Conservation (phyloP, 1,139 yeast species). For the Sugiyamaella paludigena region DNA sequence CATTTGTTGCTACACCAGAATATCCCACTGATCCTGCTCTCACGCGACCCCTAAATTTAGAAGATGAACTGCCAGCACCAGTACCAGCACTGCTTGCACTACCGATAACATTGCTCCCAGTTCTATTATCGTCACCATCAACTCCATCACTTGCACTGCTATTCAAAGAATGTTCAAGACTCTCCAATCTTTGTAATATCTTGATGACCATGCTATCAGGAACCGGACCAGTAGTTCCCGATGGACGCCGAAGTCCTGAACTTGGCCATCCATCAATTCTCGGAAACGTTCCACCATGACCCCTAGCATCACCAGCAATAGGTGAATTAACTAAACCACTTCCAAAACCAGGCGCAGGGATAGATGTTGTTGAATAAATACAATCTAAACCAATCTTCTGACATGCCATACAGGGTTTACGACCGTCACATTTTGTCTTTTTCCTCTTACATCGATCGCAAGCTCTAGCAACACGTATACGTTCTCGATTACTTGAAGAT, state of each 20-base stretch:
- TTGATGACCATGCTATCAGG: not conserved
- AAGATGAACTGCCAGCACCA: not conserved
- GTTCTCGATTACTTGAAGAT: conserved; percentile 7
- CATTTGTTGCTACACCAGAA: not conserved
- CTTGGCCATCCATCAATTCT: conserved; percentile 1
- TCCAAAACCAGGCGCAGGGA: not conserved
- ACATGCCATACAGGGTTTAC: conserved; percentile 55
- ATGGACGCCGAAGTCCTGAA: not conserved
- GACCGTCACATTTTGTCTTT: conserved; percentile 62
- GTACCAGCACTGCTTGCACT: not conserved
- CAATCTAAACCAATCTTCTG: conserved; percentile 47
- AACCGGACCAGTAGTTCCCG: not conserved
- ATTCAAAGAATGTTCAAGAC: conserved; percentile 5
- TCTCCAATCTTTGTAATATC: conserved; percentile 10
- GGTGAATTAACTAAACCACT: not conserved
- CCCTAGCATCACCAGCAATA: not conserved
- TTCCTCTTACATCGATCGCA: conserved; percentile 60
- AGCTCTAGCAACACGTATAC: conserved; percentile 49
- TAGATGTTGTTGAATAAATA: conserved; percentile 23
- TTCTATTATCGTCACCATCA: conserved; percentile 3
- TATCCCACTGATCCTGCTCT: not conserved
- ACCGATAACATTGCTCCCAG: not conserved
- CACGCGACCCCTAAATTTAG: no score
- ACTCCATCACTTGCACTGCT: not conserved
- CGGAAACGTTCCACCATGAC: no score